phyloP scores from a whole-genome alignment of 495 filamentous ascomycete genomes.

The Neurospora sp. region DNA sequence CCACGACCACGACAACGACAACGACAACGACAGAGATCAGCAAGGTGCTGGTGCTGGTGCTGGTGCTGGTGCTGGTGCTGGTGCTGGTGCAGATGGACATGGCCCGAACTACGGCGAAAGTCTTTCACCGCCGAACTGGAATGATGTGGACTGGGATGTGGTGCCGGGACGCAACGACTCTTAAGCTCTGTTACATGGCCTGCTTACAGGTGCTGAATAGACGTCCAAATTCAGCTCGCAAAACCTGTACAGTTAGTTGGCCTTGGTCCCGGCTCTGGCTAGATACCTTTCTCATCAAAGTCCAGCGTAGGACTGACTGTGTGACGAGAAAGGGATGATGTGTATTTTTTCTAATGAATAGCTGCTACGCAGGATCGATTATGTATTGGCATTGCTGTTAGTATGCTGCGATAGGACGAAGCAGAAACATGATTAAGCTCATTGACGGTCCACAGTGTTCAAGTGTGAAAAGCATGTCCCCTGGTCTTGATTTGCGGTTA shows the following conservation, averaged over 20 bases:
- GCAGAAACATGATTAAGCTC: not conserved
- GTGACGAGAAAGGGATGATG: not conserved
- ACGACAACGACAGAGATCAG: not conserved
- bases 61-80: too few relatives aligned
- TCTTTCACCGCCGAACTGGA: not conserved
- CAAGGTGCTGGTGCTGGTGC: not conserved
- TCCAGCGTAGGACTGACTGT: not conserved
- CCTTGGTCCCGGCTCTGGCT: too few relatives aligned
- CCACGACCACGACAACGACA: not conserved
- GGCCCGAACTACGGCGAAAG: not conserved
- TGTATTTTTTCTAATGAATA: not conserved
- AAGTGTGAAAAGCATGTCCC: not conserved
- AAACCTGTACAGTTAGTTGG: too few relatives aligned
- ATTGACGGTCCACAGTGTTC: not conserved
- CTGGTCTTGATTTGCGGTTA: too few relatives aligned
- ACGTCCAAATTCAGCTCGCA: too few relatives aligned
- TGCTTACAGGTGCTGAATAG: too few relatives aligned
- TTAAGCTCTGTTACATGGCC: too few relatives aligned
- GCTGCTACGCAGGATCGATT: not conserved
- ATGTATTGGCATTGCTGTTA: not conserved
- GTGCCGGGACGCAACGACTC: not conserved
- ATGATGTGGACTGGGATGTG: not conserved
- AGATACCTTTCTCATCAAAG: too few relatives aligned
- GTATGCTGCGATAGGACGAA: not conserved
- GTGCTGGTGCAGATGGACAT: not conserved